phyloP scores from a whole-genome alignment of 148 eudicot genomes.

The Persicaria tinctoria region DNA sequence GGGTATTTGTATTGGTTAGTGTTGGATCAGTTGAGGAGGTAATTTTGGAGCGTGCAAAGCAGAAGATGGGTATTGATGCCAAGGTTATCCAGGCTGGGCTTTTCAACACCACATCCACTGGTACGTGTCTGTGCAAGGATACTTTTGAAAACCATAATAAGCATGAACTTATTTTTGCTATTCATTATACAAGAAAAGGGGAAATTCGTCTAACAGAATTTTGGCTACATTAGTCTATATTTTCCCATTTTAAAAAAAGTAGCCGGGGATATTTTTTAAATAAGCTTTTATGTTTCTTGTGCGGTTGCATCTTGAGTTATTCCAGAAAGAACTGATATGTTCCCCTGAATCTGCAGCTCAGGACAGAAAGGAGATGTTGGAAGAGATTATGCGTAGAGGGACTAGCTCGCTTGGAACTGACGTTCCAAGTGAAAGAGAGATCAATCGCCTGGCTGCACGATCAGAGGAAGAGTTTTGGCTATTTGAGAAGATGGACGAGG shows the following conservation, averaged over 20 bases:
- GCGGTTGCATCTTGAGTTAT: neutral
- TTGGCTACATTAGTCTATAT: neutral
- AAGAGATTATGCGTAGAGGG: conserved; percentile 93
- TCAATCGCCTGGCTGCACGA: conserved; percentile 91
- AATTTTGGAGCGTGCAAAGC: conserved; percentile 93
- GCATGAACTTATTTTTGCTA: neutral
- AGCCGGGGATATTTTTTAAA: neutral
- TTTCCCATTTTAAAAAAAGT: too few relatives aligned
- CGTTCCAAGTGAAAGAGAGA: conserved; percentile 95
- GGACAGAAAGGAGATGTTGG: conserved; percentile 88
- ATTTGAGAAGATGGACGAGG: conserved; percentile 96
- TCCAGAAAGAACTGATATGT: neutral
- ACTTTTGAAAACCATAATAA: neutral
- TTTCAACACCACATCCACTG: conserved; percentile 96
- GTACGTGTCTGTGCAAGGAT: conserved; percentile 29
- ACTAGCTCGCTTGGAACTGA: conserved; percentile 90
- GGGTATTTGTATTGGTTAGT: conserved; percentile 94
- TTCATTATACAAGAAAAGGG: neutral
- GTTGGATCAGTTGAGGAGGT: conserved; percentile 98
- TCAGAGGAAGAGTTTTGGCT: conserved; percentile 90
- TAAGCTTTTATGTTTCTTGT: neutral
- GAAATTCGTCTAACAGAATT: neutral
- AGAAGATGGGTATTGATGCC: conserved; percentile 99
- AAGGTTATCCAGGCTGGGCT: conserved; percentile 99
- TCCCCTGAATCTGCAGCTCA: conserved; percentile 53